phyloP scores from a whole-genome alignment of 352 stramenopile species.

The Discostella stelligera region DNA sequence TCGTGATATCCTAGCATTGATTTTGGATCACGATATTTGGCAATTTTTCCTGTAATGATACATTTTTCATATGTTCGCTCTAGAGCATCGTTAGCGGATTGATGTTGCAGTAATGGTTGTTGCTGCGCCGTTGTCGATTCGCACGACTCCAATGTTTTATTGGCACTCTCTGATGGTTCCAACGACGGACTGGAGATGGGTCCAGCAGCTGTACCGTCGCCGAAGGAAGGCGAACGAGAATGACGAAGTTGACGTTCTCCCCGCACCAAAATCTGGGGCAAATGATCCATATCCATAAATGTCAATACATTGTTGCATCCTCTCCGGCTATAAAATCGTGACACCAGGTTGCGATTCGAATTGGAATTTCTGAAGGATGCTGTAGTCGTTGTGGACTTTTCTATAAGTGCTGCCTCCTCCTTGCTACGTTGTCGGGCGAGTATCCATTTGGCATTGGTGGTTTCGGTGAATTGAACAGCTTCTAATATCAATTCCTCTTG shows the following conservation, averaged over 20 bases:
- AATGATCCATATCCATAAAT: conserved; percentile 81
- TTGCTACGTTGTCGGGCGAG: conserved; percentile 62
- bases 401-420: conserved; percentile 35
- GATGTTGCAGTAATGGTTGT: not conserved
- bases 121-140: conserved; percentile 4
- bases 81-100: not conserved
- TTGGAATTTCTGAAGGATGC: conserved; percentile 27
- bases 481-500: conserved; percentile 84
- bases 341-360: conserved; percentile 31
- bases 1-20: conserved; percentile 71
- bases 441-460: conserved; percentile 77
- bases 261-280: conserved; percentile 73
- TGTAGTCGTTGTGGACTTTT: conserved; percentile 9
- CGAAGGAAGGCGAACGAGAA: not conserved
- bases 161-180: conserved; percentile 10
- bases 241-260: conserved; percentile 3
- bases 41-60: conserved; percentile 75
- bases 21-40: conserved; percentile 73
- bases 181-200: not conserved
- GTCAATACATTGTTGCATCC: conserved; percentile 76
- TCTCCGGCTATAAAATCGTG: conserved; percentile 65
- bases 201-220: conserved; percentile 1
- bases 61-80: conserved; percentile 51
- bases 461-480: conserved; percentile 68
- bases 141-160: conserved; percentile 7